Conservation (phyloP, 2,329 filamentous ascomycete species). For the Neonectria ditissima region DNA sequence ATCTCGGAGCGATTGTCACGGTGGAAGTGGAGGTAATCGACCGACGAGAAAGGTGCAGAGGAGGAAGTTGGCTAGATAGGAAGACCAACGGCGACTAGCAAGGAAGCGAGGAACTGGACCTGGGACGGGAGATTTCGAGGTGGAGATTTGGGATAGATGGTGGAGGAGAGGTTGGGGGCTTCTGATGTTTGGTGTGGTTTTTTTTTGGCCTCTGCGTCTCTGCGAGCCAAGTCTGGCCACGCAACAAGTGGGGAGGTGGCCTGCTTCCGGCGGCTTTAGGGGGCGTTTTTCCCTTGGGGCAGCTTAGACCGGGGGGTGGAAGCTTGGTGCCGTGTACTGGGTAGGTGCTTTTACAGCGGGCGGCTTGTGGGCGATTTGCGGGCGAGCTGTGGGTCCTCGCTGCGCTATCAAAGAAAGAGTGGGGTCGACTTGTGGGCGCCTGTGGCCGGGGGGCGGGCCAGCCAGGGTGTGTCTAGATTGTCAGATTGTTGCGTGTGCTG, state of each 20-base stretch:
- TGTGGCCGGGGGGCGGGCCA: constrained; percentile 20
- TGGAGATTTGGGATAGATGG: constrained; percentile 41
- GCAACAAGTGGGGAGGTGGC: constrained; percentile 33
- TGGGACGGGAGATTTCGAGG: constrained; percentile 45
- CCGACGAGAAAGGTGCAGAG: constrained; percentile 35
- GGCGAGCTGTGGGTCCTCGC: constrained; percentile 15
- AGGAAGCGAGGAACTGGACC: constrained; percentile 42
- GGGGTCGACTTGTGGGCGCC: constrained; percentile 34
- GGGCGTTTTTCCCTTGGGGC: constrained; percentile 14
- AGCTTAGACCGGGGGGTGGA: background rate
- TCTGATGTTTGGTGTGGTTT: constrained; percentile 13
- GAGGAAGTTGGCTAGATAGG: constrained; percentile 36
- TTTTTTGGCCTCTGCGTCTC: background rate
- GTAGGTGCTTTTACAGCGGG: constrained; percentile 3
- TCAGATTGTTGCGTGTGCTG: constrained; percentile 27
- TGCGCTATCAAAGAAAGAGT: constrained; percentile 32
- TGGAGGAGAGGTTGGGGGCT: constrained; percentile 44
- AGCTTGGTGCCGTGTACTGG: background rate
- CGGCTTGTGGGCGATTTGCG: constrained; percentile 1
- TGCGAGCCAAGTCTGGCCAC: constrained; percentile 22
- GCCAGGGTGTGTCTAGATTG: constrained; percentile 19
- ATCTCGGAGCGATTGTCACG: constrained; percentile 40
- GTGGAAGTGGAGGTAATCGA: constrained; percentile 42
- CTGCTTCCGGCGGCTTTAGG: constrained; percentile 44
- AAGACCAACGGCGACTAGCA: constrained; percentile 44